Conservation (phyloP, 129 eudicot species). For the Pseudognaphalium luteoalbum region DNA sequence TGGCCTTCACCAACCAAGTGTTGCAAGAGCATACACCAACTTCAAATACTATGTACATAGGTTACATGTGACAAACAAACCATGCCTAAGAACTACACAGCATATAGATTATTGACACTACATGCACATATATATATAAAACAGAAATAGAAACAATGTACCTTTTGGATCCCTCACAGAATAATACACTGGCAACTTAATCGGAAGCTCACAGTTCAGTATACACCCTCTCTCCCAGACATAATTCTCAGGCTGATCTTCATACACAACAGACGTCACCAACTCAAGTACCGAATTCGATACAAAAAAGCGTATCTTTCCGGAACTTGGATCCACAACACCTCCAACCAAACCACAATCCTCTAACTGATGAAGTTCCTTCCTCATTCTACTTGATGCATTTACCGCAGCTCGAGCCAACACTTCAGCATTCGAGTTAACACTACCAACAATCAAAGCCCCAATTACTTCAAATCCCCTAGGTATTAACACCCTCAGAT, state of each 20-base stretch:
- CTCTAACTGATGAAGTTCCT: constrained; percentile 34
- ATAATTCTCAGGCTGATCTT: constrained; percentile 69
- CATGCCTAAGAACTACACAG: constrained; percentile 18
- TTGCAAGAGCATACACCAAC: constrained; percentile 1
- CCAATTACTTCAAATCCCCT: constrained; percentile 90
- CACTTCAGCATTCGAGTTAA: constrained; percentile 30
- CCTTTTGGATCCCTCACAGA: constrained; percentile 48
- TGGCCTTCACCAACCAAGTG: not conserved
- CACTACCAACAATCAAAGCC: constrained; percentile 50
- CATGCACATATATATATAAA: not conserved
- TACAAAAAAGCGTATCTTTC: constrained; percentile 54
- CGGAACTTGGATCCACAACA: constrained; percentile 51
- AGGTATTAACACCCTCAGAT: constrained; percentile 53
- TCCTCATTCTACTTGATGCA: constrained; percentile 50
- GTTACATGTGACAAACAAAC: not conserved
- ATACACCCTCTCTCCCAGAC: constrained; percentile 86
- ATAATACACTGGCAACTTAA: constrained; percentile 75
- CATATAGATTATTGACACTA: not conserved
- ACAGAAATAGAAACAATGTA: constrained; percentile 17
- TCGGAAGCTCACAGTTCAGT: constrained; percentile 59
- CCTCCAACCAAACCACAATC: constrained; percentile 59
- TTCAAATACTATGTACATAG: not conserved
- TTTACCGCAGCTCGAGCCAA: constrained; percentile 51
- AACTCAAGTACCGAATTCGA: constrained; percentile 45
- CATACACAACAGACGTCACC: constrained; percentile 54